A percentile compares a stretch with the other conserved stretches of the same genome.
Evolutionary conservation across 495 filamentous ascomycete species (phyloP).

Genomic region (Corynascus novoguineensis): DNA sequence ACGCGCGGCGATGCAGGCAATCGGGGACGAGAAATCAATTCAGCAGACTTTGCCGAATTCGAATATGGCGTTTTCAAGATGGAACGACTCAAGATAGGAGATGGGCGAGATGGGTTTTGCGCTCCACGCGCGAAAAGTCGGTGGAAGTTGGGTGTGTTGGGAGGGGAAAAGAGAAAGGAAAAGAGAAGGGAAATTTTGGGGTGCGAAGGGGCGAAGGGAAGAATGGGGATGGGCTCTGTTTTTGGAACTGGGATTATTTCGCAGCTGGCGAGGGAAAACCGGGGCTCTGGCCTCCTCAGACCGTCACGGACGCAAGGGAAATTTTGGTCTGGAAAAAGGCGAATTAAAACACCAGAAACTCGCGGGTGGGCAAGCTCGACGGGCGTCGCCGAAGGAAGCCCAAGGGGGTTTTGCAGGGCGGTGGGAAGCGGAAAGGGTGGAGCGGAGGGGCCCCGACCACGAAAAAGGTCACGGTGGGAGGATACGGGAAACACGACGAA

Average conservation of each 20-base stretch:
- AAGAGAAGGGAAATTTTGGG: slow-evolving; percentile 45
- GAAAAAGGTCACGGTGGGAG: too few relatives aligned
- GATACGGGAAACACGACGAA: slow-evolving; percentile 12
- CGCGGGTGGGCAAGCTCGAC: slow-evolving; percentile 6
- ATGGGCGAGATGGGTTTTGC: slow-evolving; percentile 48
- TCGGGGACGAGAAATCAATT: slow-evolving; percentile 24
- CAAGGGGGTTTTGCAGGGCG: background rate
- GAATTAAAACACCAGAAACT: slow-evolving; percentile 43
- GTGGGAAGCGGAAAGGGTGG: background rate
- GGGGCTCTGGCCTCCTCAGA: slow-evolving; percentile 37
- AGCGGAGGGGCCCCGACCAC: background rate
- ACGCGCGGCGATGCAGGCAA: slow-evolving; percentile 16
- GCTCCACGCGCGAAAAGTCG: slow-evolving; percentile 32
- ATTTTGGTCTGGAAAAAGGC: slow-evolving; percentile 40
- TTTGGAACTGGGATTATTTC: slow-evolving; percentile 38
- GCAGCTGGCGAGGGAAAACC: slow-evolving; percentile 44
- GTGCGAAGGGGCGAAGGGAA: slow-evolving; percentile 29
- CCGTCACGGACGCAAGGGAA: slow-evolving; percentile 40
- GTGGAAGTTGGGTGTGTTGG: slow-evolving; percentile 41
- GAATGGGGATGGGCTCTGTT: slow-evolving; percentile 44
- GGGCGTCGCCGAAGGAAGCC: background rate
- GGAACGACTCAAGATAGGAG: slow-evolving; percentile 27
- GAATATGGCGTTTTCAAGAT: slow-evolving; percentile 26
- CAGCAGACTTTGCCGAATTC: slow-evolving; percentile 25
- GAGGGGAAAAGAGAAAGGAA: slow-evolving; percentile 30